phyloP scores from a whole-genome alignment of 2,329 filamentous ascomycete species.

The Piedraia hortae region DNA sequence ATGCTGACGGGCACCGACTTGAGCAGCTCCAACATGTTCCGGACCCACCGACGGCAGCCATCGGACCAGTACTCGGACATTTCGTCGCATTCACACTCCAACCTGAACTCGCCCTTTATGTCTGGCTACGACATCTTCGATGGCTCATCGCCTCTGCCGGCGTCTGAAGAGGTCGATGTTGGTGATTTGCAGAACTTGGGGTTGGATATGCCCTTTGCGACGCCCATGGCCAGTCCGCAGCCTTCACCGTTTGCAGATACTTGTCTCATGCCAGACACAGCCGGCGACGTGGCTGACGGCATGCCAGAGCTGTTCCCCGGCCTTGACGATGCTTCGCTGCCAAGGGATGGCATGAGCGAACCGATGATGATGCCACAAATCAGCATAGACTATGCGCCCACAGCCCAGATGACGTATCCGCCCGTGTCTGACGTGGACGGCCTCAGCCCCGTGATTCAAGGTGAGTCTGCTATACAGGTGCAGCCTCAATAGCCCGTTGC shows the following conservation, averaged over 20 bases:
- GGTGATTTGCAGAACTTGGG: slow-evolving; percentile 56
- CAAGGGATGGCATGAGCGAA: slow-evolving; percentile 38
- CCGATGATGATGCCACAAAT: slow-evolving; percentile 82
- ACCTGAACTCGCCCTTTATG: slow-evolving; percentile 58
- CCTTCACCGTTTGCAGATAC: slow-evolving; percentile 38
- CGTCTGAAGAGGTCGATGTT: slow-evolving; percentile 44
- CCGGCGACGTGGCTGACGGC: slow-evolving; percentile 24
- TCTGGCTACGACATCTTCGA: slow-evolving; percentile 58
- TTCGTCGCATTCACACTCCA: slow-evolving; percentile 41
- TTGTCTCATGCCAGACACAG: slow-evolving; percentile 31
- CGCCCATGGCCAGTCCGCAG: slow-evolving; percentile 31
- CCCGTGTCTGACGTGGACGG: slow-evolving; percentile 40
- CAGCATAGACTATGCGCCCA: slow-evolving; percentile 75
- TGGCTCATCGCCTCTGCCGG: slow-evolving; percentile 55
- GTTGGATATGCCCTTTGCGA: slow-evolving; percentile 34
- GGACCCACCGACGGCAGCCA: slow-evolving; percentile 54
- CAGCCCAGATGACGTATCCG: slow-evolving; percentile 19
- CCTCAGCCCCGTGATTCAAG: slow-evolving; percentile 40
- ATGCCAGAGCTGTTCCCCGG: slow-evolving; percentile 22
- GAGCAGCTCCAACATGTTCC: slow-evolving; percentile 34
- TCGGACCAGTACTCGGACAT: slow-evolving; percentile 78
- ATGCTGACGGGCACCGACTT: slow-evolving; percentile 29
- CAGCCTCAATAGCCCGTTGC: not conserved
- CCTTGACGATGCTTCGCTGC: slow-evolving; percentile 18
- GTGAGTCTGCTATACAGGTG: not conserved